Conservation (phyloP, 805 yeast genomes). For the Pichia eremophila region DNA sequence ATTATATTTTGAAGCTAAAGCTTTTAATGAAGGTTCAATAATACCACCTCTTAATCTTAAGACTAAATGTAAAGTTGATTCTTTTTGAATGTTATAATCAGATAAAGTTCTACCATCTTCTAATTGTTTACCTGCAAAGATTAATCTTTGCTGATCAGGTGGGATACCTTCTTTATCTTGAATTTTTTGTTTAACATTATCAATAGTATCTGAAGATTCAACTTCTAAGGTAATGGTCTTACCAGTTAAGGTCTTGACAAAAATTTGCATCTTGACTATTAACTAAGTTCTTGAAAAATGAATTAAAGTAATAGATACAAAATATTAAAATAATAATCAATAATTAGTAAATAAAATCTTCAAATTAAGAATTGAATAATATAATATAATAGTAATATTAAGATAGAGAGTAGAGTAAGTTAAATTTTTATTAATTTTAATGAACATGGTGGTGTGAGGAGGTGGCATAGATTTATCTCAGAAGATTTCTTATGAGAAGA, state of each 20-base stretch:
- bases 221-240: constrained; percentile 85
- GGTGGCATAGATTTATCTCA: no score
- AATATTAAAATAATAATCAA: not conserved
- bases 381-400: no score
- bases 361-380: no score
- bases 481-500: no score
- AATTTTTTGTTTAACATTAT: constrained; percentile 89
- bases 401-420: no score
- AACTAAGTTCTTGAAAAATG: not conserved
- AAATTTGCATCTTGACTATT: constrained; percentile 68
- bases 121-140: constrained; percentile 93
- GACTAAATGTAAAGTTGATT: constrained; percentile 59
- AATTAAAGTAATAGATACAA: not conserved
- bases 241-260: constrained; percentile 99
- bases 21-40: constrained; percentile 99
- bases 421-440: no score
- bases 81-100: constrained; percentile 94
- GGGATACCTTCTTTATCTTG: constrained; percentile 97
- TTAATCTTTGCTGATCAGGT: constrained; percentile 92
- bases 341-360: no score
- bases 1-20: constrained; percentile 98
- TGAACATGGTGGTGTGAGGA: no score
- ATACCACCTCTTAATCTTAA: constrained; percentile 69
- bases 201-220: constrained; percentile 92
- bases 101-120: constrained; percentile 94